A percentile compares a stretch with the other conserved stretches of the same genome.
phyloP scores from a whole-genome alignment of 495 filamentous ascomycete species.

The Tuber microsphaerosporum region DNA sequence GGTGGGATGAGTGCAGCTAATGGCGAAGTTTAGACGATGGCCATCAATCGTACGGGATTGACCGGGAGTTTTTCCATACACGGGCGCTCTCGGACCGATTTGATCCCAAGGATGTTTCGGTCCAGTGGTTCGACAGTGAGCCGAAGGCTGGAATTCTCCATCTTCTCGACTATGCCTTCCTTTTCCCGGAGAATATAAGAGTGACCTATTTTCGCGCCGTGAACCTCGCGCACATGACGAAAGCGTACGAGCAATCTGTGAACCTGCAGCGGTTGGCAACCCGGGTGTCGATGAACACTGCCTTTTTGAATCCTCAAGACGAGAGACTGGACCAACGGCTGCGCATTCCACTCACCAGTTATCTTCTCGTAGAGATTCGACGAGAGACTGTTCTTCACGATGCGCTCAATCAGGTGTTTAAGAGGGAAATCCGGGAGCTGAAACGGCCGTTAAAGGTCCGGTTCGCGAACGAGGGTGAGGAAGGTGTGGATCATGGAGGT shows the following conservation, averaged over 20 bases:
- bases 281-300: conserved; percentile 50
- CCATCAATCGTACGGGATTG: conserved; percentile 56
- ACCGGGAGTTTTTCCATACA: conserved; percentile 62
- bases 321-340: conserved; percentile 55
- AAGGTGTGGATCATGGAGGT: conserved; percentile 86
- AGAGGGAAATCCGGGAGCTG: conserved; percentile 71
- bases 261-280: conserved; percentile 56
- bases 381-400: conserved; percentile 65
- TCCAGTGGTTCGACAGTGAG: conserved; percentile 59
- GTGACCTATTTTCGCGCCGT: conserved; percentile 84
- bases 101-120: conserved; percentile 66
- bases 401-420: conserved; percentile 81
- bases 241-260: conserved; percentile 62
- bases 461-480: conserved; percentile 75
- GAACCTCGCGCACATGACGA: conserved; percentile 75
- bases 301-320: conserved; percentile 41
- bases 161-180: conserved; percentile 70
- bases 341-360: conserved; percentile 58
- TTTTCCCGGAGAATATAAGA: conserved; percentile 65
- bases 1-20: conserved; percentile 11
- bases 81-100: conserved; percentile 69
- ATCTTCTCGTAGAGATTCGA: conserved; percentile 68
- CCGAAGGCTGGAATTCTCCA: conserved; percentile 54
- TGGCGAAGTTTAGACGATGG: conserved; percentile 49
- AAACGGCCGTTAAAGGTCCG: conserved; percentile 80